Evolutionary conservation across 2,329 filamentous ascomycete species (phyloP).

Genomic region (Aspergillus sp.): DNA sequence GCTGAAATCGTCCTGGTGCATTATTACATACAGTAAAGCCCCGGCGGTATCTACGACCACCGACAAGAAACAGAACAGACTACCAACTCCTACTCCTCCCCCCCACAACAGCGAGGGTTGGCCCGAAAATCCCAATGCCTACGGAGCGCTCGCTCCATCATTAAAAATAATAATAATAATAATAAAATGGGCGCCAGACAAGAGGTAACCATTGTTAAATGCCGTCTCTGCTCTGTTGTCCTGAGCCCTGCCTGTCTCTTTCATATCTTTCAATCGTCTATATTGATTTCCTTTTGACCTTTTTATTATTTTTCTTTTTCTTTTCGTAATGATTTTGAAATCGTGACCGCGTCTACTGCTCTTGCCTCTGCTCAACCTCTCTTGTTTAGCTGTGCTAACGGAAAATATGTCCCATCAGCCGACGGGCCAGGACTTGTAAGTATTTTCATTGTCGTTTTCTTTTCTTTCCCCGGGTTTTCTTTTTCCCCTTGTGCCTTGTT

Average conservation of each 20-base stretch:
- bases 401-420: constrained; percentile 15
- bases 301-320: neutral
- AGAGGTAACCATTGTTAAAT: constrained; percentile 6
- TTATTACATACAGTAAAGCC: neutral
- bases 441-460: neutral
- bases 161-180: neutral
- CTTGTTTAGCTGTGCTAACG: constrained; percentile 10
- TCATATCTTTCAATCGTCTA: neutral
- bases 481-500: neutral
- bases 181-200: constrained; percentile 7
- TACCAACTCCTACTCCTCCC: constrained; percentile 1
- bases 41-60: too few species aligned
- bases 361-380: neutral
- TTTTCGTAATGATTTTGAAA: neutral
- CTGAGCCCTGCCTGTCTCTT: too few species aligned
- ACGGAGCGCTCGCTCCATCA: neutral
- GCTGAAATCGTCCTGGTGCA: neutral
- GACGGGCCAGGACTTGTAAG: constrained; percentile 19
- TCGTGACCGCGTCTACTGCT: too few species aligned
- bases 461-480: neutral
- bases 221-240: neutral
- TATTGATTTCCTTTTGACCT: neutral
- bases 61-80: too few species aligned
- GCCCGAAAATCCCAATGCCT: constrained; percentile 2
- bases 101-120: constrained; percentile 5